Base-by-base conservation (phyloP, 2,329 filamentous ascomycete species). In the Fusarium acutatum region DNA sequence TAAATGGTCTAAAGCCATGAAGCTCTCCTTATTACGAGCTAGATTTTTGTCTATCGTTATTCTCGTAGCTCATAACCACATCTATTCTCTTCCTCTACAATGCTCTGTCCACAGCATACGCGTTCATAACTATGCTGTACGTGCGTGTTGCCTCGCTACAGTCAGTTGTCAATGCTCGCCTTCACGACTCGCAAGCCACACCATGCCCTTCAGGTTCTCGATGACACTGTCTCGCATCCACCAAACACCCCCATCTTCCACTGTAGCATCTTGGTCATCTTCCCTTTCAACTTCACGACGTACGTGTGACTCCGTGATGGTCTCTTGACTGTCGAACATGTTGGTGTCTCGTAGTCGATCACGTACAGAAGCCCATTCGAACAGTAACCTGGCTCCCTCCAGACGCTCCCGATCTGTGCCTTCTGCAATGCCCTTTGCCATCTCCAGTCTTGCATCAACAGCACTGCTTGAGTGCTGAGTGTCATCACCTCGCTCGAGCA, bases 401-500 rank as follows among this genome's bases (percentile, higher is more conserved):
- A 90, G 80, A 13, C 81, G 80, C 63, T 82, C 81, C 22, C 81
- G 73, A 72, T 85, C 84, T 3, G 79, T 83, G 5, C 81, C 82
- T 8, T 84, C 82, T 53, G 85, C 64, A 38, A 86, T 85, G 28
- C 84, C 83, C 56, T 79, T 79, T 73, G 88, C 89, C 53, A 97
- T 85, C 65, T 92, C 88, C 32, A 97, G 83, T 43, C 92, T 86
- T 37, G 91, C 89, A 79, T 97, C 95, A 2, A 97, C 90, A 0
- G 85, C 85, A 13, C 84, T 83, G n/a, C 83, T 82, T 0, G 84
- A 84, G 32, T 86, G 84, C 7, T 84, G 85, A 11, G 85, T 88
- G 34, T 87, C 84, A 9, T 86, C 81, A 18, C 84, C 86, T 12
- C 77, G 85, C 81, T 84, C 87, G 14, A 94, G 84, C 7, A 94